Percentiles rank a stretch among this genome's conserved stretches.
phyloP scores from a whole-genome alignment of 2,329 filamentous ascomycete species.

The Pestalotiopsis sp. region DNA sequence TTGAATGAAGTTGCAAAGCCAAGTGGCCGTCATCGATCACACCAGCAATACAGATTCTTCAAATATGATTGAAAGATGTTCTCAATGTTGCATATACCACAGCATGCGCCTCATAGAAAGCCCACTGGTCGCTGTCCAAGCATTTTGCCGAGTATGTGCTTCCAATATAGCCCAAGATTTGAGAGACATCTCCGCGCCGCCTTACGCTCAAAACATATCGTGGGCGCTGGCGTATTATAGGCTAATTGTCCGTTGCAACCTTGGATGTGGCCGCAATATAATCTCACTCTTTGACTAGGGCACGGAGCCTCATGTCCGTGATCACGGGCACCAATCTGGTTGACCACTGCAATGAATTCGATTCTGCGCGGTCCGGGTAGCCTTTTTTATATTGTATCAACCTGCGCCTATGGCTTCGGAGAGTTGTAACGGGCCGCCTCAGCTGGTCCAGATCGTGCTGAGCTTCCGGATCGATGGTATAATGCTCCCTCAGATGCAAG shows the following conservation, averaged over 20 bases:
- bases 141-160: no score
- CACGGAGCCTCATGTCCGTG: not conserved
- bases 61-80: not conserved
- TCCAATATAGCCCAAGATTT: not conserved
- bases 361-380: not conserved
- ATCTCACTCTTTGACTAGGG: not conserved
- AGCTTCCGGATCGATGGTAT: not conserved
- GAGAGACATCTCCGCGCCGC: not conserved
- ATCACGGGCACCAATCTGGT: not conserved
- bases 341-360: not conserved
- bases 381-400: not conserved
- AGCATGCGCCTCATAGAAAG: no score
- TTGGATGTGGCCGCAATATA: not conserved
- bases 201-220: not conserved
- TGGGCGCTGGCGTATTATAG: not conserved
- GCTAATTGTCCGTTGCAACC: not conserved
- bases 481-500: not conserved
- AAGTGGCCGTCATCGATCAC: not conserved
- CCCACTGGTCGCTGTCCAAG: no score
- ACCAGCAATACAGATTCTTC: not conserved
- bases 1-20: not conserved
- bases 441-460: not conserved
- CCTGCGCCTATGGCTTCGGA: not conserved
- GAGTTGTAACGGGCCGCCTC: not conserved
- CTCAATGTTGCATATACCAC: no score